Evolutionary conservation across 73 alveolate species (phyloP).

Genomic region (Strombidium stylifer): DNA sequence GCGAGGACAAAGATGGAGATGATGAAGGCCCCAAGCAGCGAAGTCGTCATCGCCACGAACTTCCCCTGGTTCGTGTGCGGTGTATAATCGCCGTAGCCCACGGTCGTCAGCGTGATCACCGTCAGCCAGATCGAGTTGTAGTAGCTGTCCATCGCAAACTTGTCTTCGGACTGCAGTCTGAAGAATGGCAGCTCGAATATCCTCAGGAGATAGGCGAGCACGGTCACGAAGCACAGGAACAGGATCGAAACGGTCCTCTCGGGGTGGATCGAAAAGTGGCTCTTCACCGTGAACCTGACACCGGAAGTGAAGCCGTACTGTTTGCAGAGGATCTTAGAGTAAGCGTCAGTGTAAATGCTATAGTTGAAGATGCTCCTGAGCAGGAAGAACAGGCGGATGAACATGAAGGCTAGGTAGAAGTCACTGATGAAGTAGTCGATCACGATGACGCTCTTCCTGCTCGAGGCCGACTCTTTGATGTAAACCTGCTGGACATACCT

Average conservation of each 20-base stretch:
- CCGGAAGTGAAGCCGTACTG: neutral
- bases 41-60: conserved; percentile 34
- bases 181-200: too few relatives aligned
- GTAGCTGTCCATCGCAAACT: conserved; percentile 25
- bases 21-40: conserved; percentile 63
- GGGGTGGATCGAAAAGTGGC: neutral
- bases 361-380: conserved; percentile 15
- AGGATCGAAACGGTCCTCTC: neutral
- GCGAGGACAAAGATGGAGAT: conserved; percentile 55
- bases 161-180: too few relatives aligned
- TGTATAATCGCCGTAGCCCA: conserved; percentile 72
- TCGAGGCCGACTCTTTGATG: too few relatives aligned
- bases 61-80: conserved; percentile 69
- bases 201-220: conserved; percentile 51
- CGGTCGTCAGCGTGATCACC: conserved; percentile 68
- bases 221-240: neutral
- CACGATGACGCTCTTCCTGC: too few relatives aligned
- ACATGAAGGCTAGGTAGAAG: conserved; percentile 32
- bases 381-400: conserved; percentile 20
- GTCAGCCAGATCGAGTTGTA: conserved; percentile 53
- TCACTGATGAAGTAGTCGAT: conserved; percentile 8
- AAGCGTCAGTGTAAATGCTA: conserved; percentile 6
- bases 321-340: neutral
- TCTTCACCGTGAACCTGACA: neutral
- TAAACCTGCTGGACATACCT: too few relatives aligned